Conservation (phyloP, 352 stramenopile genomes). For the Pythium aphanidermatum region DNA sequence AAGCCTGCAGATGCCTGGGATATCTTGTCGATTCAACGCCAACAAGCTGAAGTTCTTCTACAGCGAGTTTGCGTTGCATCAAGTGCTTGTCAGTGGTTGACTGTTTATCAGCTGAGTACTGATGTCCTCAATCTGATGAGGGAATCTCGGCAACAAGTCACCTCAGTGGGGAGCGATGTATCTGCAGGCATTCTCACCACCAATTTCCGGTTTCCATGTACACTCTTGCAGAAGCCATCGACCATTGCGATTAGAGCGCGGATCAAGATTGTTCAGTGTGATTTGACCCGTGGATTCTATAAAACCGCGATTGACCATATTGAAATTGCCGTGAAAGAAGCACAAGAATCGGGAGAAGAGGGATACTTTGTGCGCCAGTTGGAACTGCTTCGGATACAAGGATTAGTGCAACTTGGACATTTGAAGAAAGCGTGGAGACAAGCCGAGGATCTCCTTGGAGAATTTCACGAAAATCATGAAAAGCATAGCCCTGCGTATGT, state of each 20-base stretch:
- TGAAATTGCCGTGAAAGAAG: constrained; percentile 31
- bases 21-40: background rate
- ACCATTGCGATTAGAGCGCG: constrained; percentile 9
- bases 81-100: constrained; percentile 10
- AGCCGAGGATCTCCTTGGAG: constrained; percentile 22
- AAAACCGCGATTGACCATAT: constrained; percentile 22
- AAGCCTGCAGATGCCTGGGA: no score
- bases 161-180: no score
- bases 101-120: constrained; percentile 2
- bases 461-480: constrained; percentile 13
- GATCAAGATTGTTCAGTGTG: constrained; percentile 20
- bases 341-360: constrained; percentile 26
- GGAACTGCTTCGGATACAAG: constrained; percentile 32
- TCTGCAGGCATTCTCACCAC: constrained; percentile 11
- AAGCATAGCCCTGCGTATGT: constrained; percentile 29
- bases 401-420: constrained; percentile 32
- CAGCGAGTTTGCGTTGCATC: constrained; percentile 2
- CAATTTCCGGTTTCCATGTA: constrained; percentile 12
- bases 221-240: constrained; percentile 9
- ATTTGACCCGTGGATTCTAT: constrained; percentile 27
- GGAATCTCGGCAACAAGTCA: no score
- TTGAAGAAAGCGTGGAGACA: constrained; percentile 19
- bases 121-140: background rate
- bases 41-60: constrained; percentile 11
- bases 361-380: constrained; percentile 35